A percentile compares a stretch with the other conserved stretches of the same genome.
These are phyloP conservation scores for Diospyros lotus DNA, from an alignment of 148 eudicot genomes.

Conservation along the genomic window DNA sequence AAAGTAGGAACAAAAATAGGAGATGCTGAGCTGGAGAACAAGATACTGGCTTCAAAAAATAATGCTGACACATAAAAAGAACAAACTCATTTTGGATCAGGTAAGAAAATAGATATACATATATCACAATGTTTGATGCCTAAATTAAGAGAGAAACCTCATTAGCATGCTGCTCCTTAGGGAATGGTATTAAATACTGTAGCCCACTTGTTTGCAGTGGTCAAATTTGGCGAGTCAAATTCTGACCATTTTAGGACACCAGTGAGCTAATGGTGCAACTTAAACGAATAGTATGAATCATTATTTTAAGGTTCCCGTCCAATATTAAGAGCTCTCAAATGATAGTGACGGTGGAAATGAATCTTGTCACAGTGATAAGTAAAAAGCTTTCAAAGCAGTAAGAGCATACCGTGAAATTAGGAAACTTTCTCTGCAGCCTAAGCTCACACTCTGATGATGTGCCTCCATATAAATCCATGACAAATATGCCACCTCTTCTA, in stretches of 20 bases:
- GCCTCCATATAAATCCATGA: slow-evolving; percentile 96
- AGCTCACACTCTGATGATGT: slow-evolving; percentile 80
- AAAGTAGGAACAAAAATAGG: too few relatives aligned
- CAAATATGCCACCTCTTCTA: slow-evolving; percentile 83
- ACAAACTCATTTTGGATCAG: too few relatives aligned
- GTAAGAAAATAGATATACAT: too few relatives aligned
- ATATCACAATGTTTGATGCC: too few relatives aligned
- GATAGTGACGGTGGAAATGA: background rate
- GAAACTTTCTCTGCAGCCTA: slow-evolving; percentile 78
- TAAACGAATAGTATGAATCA: background rate
- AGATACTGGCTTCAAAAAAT: too few relatives aligned
- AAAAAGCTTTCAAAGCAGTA: background rate
- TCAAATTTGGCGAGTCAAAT: background rate
- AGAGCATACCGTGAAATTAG: slow-evolving; percentile 75
- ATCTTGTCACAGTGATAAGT: background rate
- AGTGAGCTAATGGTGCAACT: background rate
- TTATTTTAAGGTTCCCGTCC: background rate
- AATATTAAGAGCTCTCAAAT: background rate
- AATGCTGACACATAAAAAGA: too few relatives aligned
- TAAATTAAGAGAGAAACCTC: background rate
- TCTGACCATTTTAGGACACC: slow-evolving; percentile 7
- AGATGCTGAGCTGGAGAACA: too few relatives aligned
- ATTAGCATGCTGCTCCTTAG: background rate
- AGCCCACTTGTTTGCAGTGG: background rate
- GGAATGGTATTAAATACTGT: background rate